phyloP scores from a whole-genome alignment of 176 grass and related monocot species.

The bread wheat (Triticum aestivum) region IWGSC_CS_RefSeq_v2.1 NC_057797.1:165490102-165490601 shows the following conservation, averaged over 20 bases:
- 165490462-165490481: not conserved
- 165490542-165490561: not conserved
- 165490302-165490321: not conserved
- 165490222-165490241: slow-evolving; percentile 4
- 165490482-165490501: slow-evolving; percentile 7
- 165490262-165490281: slow-evolving; percentile 4
- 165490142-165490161: no score
- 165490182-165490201: not conserved
- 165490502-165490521: not conserved
- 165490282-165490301: not conserved
- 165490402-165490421: slow-evolving; percentile 33
- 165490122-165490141: no score
- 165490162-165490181: not conserved
- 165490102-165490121: no score
- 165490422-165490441: slow-evolving; percentile 34
- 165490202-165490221: not conserved
- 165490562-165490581: slow-evolving; percentile 56
- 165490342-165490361: not conserved
- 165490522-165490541: slow-evolving; percentile 27
- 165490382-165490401: slow-evolving; percentile 38
- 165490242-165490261: not conserved
- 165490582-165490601: slow-evolving; percentile 80
- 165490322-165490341: not conserved
- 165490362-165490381: not conserved
- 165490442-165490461: slow-evolving; percentile 15